Base-by-base conservation (phyloP, 2,329 filamentous ascomycete genomes). In the Plectosphaerella cucumerina region DNA sequence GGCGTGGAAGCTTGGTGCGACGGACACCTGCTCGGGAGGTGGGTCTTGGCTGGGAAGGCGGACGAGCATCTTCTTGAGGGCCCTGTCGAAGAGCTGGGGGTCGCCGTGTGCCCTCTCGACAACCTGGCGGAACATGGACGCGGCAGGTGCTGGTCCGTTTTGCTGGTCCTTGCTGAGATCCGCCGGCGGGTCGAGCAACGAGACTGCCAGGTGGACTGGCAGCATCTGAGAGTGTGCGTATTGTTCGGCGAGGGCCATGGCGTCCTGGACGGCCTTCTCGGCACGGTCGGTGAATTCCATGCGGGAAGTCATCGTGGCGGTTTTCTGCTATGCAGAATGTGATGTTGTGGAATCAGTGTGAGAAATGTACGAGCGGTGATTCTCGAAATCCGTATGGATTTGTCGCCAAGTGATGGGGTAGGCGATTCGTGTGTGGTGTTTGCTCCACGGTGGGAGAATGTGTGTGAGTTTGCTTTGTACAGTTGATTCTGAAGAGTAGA, bases 261-360 rank as follows among this genome's bases (percentile, higher is more conserved):
- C 89, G 69, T 97, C 90, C 63, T 89, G 84, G 66, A 99, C 80
- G 63, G 93, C 89, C 75, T 93, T 90, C 67, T 92, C 89, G 59
- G 90, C 94, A 72, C 89, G 80, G 72, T 97, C 93, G 59, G 94
- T 99, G 68, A 97, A 97, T 67, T 95, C 87, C 85, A 92, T 90
- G 63, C 85, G 82, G 48, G 85, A 81, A 70, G 80, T 82, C 87
- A 91, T 90, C 59, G 59, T 82, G 66, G 45, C 59, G 52, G 51
- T 56, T 53, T 52, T 59, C 55, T 56, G 59, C 61, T 39, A 18
- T n/a, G 12, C 26, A 31, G n/a, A 50, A 50, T 10, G 39, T 51
- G 17, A 43, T 39, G 35, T 51, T 41, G 17, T 52, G 48, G 26
- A 31, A 31, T 31, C 26, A 54, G 49, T 46, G 26, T 53, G 43